Percentiles rank a stretch among this genome's conserved stretches.
phyloP scores from a whole-genome alignment of 106 monocot species.

The Narthecium ossifragum region DNA sequence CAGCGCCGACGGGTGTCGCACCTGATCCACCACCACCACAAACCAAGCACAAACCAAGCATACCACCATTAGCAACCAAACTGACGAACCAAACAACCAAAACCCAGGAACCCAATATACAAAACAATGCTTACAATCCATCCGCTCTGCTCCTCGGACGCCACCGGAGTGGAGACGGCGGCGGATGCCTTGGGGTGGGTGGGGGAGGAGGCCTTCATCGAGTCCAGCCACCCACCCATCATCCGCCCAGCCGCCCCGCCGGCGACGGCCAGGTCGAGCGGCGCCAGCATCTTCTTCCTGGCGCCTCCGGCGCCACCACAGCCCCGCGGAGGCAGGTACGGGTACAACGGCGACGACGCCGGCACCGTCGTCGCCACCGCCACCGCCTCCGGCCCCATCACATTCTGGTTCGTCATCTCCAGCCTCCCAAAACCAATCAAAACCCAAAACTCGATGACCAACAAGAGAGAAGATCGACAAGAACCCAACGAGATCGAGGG shows the following conservation, averaged over 20 bases:
- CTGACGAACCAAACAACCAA: too few species aligned
- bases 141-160: not conserved
- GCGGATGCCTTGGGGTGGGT: slow-evolving; percentile 14
- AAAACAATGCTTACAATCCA: not conserved
- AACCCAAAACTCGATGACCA: too few species aligned
- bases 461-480: too few species aligned
- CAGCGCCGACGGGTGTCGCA: slow-evolving; percentile 38
- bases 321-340: slow-evolving; percentile 29
- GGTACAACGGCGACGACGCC: slow-evolving; percentile 4
- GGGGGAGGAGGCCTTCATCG: slow-evolving; percentile 39
- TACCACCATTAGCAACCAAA: too few species aligned
- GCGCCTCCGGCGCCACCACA: not conserved
- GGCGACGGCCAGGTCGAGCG: too few species aligned
- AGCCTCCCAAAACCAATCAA: too few species aligned
- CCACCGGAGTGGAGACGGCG: not conserved
- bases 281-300: too few species aligned
- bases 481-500: not conserved
- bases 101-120: too few species aligned
- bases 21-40: too few species aligned
- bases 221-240: slow-evolving; percentile 10
- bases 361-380: slow-evolving; percentile 6
- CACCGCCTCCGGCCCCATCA: slow-evolving; percentile 23
- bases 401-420: slow-evolving; percentile 46
- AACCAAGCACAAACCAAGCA: too few species aligned
- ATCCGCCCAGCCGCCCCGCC: slow-evolving; percentile 2